Conservation (phyloP, 139 green algal genomes). For the Zygnema circumcarinatum region DNA sequence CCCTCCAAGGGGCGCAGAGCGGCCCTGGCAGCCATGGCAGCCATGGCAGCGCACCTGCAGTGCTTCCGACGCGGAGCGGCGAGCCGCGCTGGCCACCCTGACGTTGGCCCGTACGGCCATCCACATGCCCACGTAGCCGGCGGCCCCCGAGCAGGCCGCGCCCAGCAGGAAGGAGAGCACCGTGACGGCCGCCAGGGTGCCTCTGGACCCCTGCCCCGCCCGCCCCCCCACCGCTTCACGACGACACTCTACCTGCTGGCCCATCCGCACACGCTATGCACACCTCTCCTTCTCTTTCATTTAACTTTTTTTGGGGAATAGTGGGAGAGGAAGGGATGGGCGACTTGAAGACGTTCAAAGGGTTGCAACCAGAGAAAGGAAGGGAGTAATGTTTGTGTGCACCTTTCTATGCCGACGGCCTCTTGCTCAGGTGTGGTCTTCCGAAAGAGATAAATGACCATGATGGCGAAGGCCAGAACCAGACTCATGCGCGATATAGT, state of each 20-base stretch:
- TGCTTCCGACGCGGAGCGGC: conserved; percentile 68
- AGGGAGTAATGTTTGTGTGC: too few relatives aligned
- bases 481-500: conserved; percentile 68
- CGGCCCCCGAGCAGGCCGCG: conserved; percentile 64
- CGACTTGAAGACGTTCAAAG: too few relatives aligned
- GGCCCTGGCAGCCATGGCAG: not conserved
- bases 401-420: conserved; percentile 63
- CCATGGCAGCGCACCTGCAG: conserved; percentile 56
- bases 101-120: conserved; percentile 73
- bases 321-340: too few relatives aligned
- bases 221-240: not conserved
- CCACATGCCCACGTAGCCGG: conserved; percentile 76
- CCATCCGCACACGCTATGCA: too few relatives aligned
- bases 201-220: conserved; percentile 14
- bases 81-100: conserved; percentile 64
- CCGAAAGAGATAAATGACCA: conserved; percentile 71
- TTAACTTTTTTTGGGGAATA: too few relatives aligned
- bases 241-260: too few relatives aligned
- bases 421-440: conserved; percentile 69
- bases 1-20: not conserved
- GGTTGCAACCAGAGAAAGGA: too few relatives aligned
- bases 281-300: too few relatives aligned
- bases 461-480: conserved; percentile 66
- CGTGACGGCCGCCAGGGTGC: conserved; percentile 66
- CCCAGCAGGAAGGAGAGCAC: conserved; percentile 70